Evolutionary conservation across 148 eudicot species (phyloP), one percentile per base, ranked within the genome.

Genomic region (Chenopodium berlandieri): DNA sequence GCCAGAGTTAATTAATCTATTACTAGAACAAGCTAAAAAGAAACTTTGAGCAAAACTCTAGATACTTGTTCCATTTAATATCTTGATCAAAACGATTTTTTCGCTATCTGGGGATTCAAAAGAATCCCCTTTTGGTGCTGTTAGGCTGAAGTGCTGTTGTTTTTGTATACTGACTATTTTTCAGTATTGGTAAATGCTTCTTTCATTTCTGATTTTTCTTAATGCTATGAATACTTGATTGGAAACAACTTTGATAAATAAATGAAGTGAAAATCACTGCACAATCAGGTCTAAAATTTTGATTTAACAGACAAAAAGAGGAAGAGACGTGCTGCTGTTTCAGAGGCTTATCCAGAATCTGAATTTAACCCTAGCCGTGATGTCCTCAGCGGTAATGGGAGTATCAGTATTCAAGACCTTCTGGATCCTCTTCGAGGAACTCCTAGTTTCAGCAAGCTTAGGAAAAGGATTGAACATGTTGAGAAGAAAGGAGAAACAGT

Each of bases 331-430:
- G 65, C 84, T 67, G 85, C 87, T 79, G 82, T 91, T 77, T 87
- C 93, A 14, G 98, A 94, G 88, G 91, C 93, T 30, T 92, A 94
- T 86, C 94, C 97, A 34, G 98, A 97, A 83, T 94, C 98, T 58
- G 97, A 94, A 82, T 91, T 82, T 75, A 96, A 96, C 90, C 97
- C 99, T 8, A 91, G 89, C 73, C 76, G 92, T 80, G 94, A 92
- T 89, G 85, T 93, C 74, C 90, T 93, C 64, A 90, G 85, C 84
- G 94, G 95, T 62, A 88, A 88, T 76, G 90, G 88, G 46, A 87
- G 70, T 75, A 90, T 97, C 78, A 94, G 88, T 86, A 84, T 92
- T 79, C 75, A 92, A 14, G 98, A 91, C 84, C 93, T 97, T 87
- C 65, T 97, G 86, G 90, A 81, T 37, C 91, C 99, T 58, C 93